Evolutionary conservation across 2,329 filamentous ascomycete species (phyloP).

Genomic region (Ilyonectria robusta): DNA sequence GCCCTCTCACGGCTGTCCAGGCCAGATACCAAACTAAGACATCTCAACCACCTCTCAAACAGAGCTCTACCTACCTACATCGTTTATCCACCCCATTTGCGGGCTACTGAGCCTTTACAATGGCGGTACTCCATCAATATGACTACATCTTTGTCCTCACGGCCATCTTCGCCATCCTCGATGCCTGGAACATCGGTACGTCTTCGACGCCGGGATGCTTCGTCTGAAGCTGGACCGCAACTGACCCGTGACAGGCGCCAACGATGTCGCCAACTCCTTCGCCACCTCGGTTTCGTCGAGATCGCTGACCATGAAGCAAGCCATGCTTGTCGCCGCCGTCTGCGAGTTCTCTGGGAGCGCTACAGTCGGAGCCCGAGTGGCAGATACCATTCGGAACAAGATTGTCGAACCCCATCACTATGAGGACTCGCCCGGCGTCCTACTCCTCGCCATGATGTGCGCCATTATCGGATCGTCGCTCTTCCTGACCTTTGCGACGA

Average conservation of each 20-base stretch:
- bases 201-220: neutral
- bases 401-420: constrained; percentile 62
- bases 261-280: constrained; percentile 65
- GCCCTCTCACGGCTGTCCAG: constrained; percentile 9
- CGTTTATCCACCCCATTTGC: neutral
- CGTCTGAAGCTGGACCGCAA: neutral
- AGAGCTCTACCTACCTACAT: constrained; percentile 1
- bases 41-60: constrained; percentile 10
- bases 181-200: constrained; percentile 72
- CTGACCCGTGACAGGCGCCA: constrained; percentile 56
- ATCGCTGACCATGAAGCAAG: constrained; percentile 62
- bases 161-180: constrained; percentile 69
- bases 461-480: constrained; percentile 64
- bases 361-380: constrained; percentile 53
- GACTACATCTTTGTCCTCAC: constrained; percentile 71
- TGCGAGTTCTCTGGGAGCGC: constrained; percentile 62
- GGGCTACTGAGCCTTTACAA: constrained; percentile 31
- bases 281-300: constrained; percentile 63
- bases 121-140: constrained; percentile 62
- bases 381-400: constrained; percentile 63
- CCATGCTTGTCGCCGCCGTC: constrained; percentile 59
- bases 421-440: constrained; percentile 59
- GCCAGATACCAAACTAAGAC: constrained; percentile 6
- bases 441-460: constrained; percentile 69
- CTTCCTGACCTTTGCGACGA: constrained; percentile 68